phyloP scores from a whole-genome alignment of 441 rosid genomes.

The Gossypium lobatum region DNA sequence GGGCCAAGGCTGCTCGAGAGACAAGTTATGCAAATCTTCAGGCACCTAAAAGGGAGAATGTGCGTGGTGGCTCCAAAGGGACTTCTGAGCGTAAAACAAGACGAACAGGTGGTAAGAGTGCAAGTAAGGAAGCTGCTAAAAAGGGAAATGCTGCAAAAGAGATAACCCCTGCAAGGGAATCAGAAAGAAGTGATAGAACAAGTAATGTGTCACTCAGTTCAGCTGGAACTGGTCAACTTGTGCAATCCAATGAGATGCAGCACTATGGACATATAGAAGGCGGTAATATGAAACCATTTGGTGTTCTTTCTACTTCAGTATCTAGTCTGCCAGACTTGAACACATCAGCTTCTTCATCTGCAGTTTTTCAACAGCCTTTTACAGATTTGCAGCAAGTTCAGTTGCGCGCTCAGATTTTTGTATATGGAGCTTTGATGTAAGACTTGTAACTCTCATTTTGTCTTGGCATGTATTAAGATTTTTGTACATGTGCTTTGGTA shows the following conservation, averaged over 20 bases:
- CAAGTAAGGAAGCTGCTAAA: constrained; percentile 54
- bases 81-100: constrained; percentile 73
- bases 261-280: constrained; percentile 41
- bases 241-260: constrained; percentile 57
- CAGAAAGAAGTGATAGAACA: constrained; percentile 47
- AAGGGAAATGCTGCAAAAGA: constrained; percentile 49
- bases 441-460: constrained; percentile 16
- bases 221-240: constrained; percentile 27
- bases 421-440: constrained; percentile 94
- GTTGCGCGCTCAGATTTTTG: constrained; percentile 97
- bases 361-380: constrained; percentile 82
- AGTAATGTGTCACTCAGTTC: constrained; percentile 37
- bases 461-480: neutral
- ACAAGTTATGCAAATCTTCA: constrained; percentile 35
- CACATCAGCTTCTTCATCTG: constrained; percentile 47
- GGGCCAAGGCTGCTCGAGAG: constrained; percentile 35
- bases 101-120: constrained; percentile 52
- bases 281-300: constrained; percentile 41
- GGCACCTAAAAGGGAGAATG: constrained; percentile 30
- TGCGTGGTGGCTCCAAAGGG: constrained; percentile 39
- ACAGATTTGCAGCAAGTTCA: constrained; percentile 97
- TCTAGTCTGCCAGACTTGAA: constrained; percentile 71
- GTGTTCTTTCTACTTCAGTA: constrained; percentile 40
- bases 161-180: constrained; percentile 30
- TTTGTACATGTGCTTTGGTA: neutral